Evolutionary conservation across 2,329 filamentous ascomycete species (phyloP), one percentile per base, ranked within the genome.

Genomic region (Dactylonectria estremocensis): DNA sequence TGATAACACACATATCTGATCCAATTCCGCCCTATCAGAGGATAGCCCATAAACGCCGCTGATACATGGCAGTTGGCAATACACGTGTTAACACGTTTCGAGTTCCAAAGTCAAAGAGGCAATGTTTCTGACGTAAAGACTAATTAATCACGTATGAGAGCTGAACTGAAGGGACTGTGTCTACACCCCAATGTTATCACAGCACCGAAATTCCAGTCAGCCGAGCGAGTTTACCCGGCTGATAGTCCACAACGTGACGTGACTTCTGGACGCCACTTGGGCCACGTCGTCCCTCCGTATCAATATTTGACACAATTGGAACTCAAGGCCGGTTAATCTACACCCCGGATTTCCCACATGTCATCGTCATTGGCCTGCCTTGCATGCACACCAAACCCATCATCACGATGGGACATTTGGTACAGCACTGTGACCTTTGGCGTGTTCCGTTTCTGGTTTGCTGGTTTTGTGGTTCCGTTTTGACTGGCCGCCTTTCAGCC

Each of bases 271-370:
- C 58, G 59, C 53, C 57, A 46, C 40, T 52, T 53, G 64, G 64
- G 64, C 64, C 58, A 66, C 64, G 64, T 66, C 64, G 52, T 50
- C 58, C n/a, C 56, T 40, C 31, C 43, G 46, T 37, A 66, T 57
- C 52, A 46, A 58, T 53, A 43, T n/a, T n/a, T 43, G 40, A n/a
- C 40, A 43, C n/a, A n/a, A 54, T 37, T 40, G 37, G 22, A 24
- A 37, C 52, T 52, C 56, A 14, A 52, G 14, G 55, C 63, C 56
- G 56, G 63, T 22, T 60, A 65, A 65, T 58, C 35, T 62, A 48
- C 58, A 53, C 58, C 59, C 64, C 58, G 58, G 64, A 61, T 66
- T 62, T 54, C 46, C 64, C 28, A 52, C 40, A 43, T 53, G 37
- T 20, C 53, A 22, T 28, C 40, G 64, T 31, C 53, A 66, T 66